Conservation (phyloP, 768 basidiomycete species). For the Omphalotus guepiniiformis region DNA sequence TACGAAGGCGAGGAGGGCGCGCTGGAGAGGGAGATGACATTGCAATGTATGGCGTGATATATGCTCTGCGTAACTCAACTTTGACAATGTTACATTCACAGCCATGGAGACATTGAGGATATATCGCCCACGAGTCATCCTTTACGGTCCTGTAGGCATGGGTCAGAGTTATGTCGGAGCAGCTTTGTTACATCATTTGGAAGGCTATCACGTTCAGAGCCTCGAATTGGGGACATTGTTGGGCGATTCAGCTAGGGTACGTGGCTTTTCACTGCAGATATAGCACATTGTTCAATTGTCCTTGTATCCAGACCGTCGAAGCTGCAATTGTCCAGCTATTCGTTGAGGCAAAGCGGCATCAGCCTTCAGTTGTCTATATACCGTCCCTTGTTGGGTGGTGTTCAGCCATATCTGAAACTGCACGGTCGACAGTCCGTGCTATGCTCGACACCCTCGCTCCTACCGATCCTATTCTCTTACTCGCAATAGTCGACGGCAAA, state of each 20-base stretch:
- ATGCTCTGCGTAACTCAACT: not conserved
- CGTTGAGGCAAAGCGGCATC: conserved; percentile 94
- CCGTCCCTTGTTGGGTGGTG: conserved; percentile 88
- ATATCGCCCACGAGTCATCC: conserved; percentile 81
- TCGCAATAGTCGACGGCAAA: conserved; percentile 82
- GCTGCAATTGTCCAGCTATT: conserved; percentile 94
- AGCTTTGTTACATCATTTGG: conserved; percentile 88
- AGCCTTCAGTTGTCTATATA: conserved; percentile 93
- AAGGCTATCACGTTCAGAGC: conserved; percentile 94
- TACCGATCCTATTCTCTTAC: conserved; percentile 88
- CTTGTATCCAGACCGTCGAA: conserved; percentile 64
- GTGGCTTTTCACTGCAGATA: conserved; percentile 20
- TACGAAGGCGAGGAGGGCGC: conserved; percentile 70
- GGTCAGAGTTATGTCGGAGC: conserved; percentile 89
- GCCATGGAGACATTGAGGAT: conserved; percentile 91
- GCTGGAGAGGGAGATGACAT: conserved; percentile 81
- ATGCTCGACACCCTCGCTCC: conserved; percentile 91
- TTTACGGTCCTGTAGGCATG: conserved; percentile 83
- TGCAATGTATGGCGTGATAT: conserved; percentile 60
- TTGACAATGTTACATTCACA: conserved; percentile 26
- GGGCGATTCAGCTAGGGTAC: conserved; percentile 83
- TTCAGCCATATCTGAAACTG: conserved; percentile 75
- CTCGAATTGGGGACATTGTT: conserved; percentile 87
- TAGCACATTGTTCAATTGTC: conserved; percentile 5
- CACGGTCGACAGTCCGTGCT: conserved; percentile 79